Evolutionary conservation across 306 rosid genomes (phyloP).

Genomic region (Quercus mongolica): DNA sequence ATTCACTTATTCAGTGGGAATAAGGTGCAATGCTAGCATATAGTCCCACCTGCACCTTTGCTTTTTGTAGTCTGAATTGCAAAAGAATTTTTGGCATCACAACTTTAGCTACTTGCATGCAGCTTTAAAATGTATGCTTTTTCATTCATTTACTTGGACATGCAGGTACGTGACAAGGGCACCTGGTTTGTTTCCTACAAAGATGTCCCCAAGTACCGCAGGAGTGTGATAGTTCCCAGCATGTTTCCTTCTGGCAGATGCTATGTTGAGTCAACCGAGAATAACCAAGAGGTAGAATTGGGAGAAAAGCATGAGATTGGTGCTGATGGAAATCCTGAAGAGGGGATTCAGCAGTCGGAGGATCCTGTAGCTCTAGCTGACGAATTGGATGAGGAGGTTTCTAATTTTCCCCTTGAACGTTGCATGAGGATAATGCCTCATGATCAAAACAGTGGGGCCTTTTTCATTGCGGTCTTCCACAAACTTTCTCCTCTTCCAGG

Average conservation of each 20-base stretch:
- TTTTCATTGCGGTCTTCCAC: conserved; percentile 86
- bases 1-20: neutral
- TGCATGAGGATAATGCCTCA: conserved; percentile 93
- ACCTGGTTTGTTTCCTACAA: conserved; percentile 64
- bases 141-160: conserved; percentile 11
- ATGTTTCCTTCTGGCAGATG: conserved; percentile 90
- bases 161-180: conserved; percentile 85
- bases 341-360: conserved; percentile 31
- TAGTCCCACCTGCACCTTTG: neutral
- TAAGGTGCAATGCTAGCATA: neutral
- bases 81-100: neutral
- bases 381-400: conserved; percentile 55
- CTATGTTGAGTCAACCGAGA: conserved; percentile 24
- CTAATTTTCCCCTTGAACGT: conserved; percentile 70
- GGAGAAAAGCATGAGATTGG: conserved; percentile 34
- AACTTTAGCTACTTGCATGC: neutral
- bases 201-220: conserved; percentile 65
- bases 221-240: conserved; percentile 52
- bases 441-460: conserved; percentile 97
- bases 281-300: conserved; percentile 28
- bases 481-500: conserved; percentile 84
- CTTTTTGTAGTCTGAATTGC: neutral
- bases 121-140: neutral
- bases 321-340: conserved; percentile 41
- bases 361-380: conserved; percentile 22